These are phyloP conservation scores for Alternaria consortialis DNA, from an alignment of 2,329 filamentous ascomycete species.

Conservation along the genomic window DNA sequence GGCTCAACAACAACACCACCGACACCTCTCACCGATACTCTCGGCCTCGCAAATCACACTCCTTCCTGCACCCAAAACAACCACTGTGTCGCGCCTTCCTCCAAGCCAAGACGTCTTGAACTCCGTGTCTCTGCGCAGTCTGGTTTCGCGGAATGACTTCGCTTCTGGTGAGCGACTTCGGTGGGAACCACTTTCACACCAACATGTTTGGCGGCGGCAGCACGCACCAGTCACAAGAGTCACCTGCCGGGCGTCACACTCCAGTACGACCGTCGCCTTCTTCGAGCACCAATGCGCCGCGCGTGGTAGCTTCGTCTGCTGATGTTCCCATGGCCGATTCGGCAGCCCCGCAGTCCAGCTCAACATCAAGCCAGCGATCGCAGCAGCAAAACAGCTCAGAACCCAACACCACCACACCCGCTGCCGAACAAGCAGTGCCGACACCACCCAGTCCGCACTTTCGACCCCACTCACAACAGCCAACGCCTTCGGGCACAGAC, in stretches of 20 bases:
- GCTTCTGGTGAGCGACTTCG: conserved; percentile 72
- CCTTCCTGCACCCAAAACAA: conserved; percentile 19
- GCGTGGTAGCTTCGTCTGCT: conserved; percentile 35
- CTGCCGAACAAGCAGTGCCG: conserved; percentile 29
- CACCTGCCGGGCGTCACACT: conserved; percentile 46
- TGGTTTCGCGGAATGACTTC: conserved; percentile 65
- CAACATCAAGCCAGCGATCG: conserved; percentile 39
- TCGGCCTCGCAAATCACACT: conserved; percentile 23
- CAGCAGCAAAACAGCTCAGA: conserved; percentile 35
- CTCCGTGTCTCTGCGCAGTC: conserved; percentile 16
- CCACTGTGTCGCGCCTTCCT: conserved; percentile 25
- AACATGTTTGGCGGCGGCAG: conserved; percentile 68
- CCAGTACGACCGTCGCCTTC: conserved; percentile 46
- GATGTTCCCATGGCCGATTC: conserved; percentile 54
- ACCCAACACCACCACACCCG: conserved; percentile 24
- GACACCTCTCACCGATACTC: conserved; percentile 24
- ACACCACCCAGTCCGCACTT: conserved; percentile 49
- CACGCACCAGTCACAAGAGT: conserved; percentile 54
- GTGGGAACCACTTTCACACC: conserved; percentile 76
- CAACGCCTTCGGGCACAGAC: conserved; percentile 34
- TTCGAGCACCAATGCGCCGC: conserved; percentile 34
- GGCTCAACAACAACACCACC: conserved; percentile 33
- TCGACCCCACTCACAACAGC: conserved; percentile 47
- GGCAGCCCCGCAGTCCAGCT: conserved; percentile 41
- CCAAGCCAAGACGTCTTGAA: conserved; percentile 5